Evolutionary conservation across 305 asterid genomes (phyloP).

Genomic region (Solanum aculeatissimum): DNA sequence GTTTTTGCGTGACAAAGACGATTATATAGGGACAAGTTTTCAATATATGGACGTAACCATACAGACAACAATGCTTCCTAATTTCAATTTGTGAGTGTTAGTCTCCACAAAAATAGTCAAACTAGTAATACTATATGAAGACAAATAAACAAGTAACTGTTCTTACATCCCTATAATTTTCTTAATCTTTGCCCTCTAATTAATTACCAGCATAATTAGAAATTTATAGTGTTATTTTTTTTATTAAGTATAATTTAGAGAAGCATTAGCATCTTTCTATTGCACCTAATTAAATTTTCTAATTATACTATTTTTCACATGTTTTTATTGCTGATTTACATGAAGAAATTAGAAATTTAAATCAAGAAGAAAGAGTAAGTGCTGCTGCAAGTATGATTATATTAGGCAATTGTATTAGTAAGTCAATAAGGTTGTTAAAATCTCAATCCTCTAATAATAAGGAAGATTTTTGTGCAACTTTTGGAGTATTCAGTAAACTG

Average conservation of each 20-base stretch:
- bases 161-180: neutral
- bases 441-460: neutral
- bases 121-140: neutral
- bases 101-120: neutral
- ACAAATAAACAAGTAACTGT: constrained; percentile 5
- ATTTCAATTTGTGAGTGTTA: neutral
- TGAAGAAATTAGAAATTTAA: neutral
- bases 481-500: neutral
- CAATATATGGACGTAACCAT: neutral
- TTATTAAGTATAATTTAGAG: neutral
- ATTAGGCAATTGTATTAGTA: neutral
- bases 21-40: neutral
- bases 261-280: neutral
- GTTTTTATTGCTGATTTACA: neutral
- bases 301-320: neutral
- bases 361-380: neutral
- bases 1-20: neutral
- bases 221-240: neutral
- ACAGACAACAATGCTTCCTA: neutral
- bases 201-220: neutral
- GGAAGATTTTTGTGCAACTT: neutral
- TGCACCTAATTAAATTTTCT: neutral
- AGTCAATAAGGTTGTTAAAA: neutral
- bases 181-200: neutral
- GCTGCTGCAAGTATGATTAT: neutral